phyloP scores from a whole-genome alignment of 129 eudicot species.

The Solidago caesia region DNA sequence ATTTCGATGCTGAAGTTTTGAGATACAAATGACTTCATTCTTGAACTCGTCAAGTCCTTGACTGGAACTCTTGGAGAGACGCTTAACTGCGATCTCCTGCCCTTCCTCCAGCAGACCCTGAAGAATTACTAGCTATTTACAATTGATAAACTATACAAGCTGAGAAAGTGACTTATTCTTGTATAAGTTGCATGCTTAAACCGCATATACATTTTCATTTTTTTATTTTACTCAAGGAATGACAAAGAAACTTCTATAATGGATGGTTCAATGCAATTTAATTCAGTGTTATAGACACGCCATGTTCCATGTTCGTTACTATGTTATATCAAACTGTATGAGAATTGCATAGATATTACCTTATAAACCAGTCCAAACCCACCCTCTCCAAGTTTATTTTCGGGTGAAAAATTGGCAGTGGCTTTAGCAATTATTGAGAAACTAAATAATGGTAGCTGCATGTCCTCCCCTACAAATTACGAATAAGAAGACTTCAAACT shows the following conservation, averaged over 20 bases:
- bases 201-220: background rate
- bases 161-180: background rate
- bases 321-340: background rate
- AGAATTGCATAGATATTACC: slow-evolving; percentile 1
- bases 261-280: background rate
- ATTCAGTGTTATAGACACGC: background rate
- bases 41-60: slow-evolving; percentile 47
- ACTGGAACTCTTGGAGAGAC: slow-evolving; percentile 32
- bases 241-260: background rate
- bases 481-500: no score
- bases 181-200: background rate
- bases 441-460: background rate
- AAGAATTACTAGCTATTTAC: background rate
- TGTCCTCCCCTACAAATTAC: background rate
- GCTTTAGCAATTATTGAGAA: slow-evolving; percentile 16
- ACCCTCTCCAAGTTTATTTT: slow-evolving; percentile 42
- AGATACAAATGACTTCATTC: slow-evolving; percentile 37
- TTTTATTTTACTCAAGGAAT: background rate
- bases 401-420: slow-evolving; percentile 27
- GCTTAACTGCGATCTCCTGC: slow-evolving; percentile 44
- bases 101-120: slow-evolving; percentile 31
- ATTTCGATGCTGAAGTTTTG: slow-evolving; percentile 45
- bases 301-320: no score
- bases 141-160: background rate
- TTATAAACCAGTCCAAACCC: slow-evolving; percentile 40